phyloP scores from a whole-genome alignment of 2,329 filamentous ascomycete genomes.

The Tothia fuscella region DNA sequence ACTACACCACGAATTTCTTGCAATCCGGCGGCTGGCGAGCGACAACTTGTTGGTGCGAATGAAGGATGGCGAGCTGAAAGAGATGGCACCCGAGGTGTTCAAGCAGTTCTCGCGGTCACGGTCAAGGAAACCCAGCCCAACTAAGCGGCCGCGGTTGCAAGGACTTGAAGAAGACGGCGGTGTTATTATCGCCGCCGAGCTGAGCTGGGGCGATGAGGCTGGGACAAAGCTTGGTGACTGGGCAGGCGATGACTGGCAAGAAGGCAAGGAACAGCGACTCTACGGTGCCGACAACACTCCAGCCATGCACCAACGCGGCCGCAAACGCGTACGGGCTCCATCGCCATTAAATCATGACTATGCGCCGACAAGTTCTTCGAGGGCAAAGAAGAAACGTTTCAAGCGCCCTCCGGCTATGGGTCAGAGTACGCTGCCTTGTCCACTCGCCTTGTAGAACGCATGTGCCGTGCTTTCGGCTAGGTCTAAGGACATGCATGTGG shows the following conservation, averaged over 20 bases:
- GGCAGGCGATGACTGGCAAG: conserved; percentile 1
- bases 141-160: conserved; percentile 12
- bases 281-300: background rate
- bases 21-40: too few species aligned
- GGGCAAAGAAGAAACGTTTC: too few species aligned
- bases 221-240: too few species aligned
- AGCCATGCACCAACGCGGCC: conserved; percentile 1
- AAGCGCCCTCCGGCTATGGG: too few species aligned
- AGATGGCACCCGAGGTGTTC: conserved; percentile 11
- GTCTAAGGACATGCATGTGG: too few species aligned
- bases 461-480: too few species aligned
- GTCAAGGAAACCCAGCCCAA: conserved; percentile 11
- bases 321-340: conserved; percentile 7
- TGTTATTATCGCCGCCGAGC: conserved; percentile 10
- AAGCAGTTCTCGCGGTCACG: conserved; percentile 11
- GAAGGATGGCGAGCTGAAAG: too few species aligned
- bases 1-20: too few species aligned
- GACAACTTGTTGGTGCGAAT: too few species aligned
- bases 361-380: too few species aligned
- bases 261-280: conserved; percentile 5
- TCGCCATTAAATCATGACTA: background rate
- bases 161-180: conserved; percentile 11
- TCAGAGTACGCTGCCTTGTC: too few species aligned
- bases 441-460: too few species aligned
- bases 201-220: conserved; percentile 2